These are phyloP conservation scores for Trichomonas gallinae DNA, from an alignment of 208 protist species.

Conservation along the genomic window DNA sequence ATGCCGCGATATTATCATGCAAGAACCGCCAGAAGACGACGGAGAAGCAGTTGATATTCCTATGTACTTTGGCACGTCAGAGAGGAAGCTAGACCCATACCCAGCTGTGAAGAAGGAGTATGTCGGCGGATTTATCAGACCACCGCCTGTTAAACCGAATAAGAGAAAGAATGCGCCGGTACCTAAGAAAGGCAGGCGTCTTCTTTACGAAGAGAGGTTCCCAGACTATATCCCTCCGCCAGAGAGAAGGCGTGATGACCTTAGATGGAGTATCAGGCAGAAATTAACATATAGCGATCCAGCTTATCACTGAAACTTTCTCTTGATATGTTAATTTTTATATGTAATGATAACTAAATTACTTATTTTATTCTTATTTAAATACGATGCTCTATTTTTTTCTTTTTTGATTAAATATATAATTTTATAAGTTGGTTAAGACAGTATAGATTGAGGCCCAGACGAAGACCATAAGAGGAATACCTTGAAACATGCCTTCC, in stretches of 20 bases:
- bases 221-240: background rate
- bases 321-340: too few relatives aligned
- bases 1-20: background rate
- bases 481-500: background rate
- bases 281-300: background rate
- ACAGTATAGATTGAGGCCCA: background rate
- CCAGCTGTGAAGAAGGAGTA: background rate
- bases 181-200: background rate
- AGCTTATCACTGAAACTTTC: too few relatives aligned
- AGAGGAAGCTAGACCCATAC: background rate
- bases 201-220: background rate
- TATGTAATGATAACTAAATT: too few relatives aligned
- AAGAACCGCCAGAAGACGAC: background rate
- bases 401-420: too few relatives aligned
- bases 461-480: background rate
- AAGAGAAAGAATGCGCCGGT: background rate
- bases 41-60: background rate
- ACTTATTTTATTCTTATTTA: too few relatives aligned
- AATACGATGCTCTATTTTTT: too few relatives aligned
- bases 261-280: background rate
- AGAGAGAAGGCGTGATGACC: background rate
- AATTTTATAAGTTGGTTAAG: background rate
- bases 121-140: background rate
- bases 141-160: background rate
- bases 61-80: background rate